phyloP scores from a whole-genome alignment of 176 grass and related monocot species.

The Ensete glaucum region DNA sequence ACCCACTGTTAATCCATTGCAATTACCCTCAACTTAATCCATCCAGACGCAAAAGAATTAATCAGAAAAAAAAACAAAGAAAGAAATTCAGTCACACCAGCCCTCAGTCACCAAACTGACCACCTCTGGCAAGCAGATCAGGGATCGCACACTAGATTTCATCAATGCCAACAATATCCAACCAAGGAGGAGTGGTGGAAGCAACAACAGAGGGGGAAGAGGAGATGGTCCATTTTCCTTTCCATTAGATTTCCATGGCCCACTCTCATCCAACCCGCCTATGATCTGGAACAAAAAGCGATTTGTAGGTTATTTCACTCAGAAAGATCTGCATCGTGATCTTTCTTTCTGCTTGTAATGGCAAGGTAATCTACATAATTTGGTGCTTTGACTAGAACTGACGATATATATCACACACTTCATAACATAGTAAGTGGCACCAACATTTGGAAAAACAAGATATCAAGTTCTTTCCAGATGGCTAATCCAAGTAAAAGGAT shows the following conservation, averaged over 20 bases:
- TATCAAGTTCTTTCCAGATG: no score
- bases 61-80: background rate
- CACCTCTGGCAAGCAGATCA: background rate
- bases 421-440: no score
- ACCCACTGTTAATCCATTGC: background rate
- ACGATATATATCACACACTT: no score
- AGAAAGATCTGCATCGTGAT: no score
- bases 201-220: background rate
- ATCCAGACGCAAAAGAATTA: background rate
- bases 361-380: no score
- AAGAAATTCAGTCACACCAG: background rate
- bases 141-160: background rate
- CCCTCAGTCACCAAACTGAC: background rate
- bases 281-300: no score
- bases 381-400: no score
- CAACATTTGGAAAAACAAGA: no score
- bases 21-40: background rate
- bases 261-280: background rate
- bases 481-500: no score
- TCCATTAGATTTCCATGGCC: background rate
- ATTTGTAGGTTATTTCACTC: no score
- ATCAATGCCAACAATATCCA: background rate
- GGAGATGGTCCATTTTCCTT: background rate
- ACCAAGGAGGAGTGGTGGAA: background rate
- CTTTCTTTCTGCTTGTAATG: no score